Conservation (phyloP, 106 monocot genomes). For the Dendrobium catenatum region DNA sequence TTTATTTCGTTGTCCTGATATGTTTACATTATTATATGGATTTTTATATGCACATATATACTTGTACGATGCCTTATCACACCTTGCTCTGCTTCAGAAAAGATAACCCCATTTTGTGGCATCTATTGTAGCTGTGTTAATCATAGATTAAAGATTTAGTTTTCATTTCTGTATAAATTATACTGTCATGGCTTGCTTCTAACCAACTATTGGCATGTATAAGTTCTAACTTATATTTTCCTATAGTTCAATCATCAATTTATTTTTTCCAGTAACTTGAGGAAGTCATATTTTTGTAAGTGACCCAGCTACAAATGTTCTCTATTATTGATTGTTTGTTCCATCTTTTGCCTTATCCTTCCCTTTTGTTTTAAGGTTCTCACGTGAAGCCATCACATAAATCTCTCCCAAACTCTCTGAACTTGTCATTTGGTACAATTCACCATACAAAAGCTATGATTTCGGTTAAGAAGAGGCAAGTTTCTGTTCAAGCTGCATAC, state of each 20-base stretch:
- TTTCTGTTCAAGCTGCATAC: conserved; percentile 7
- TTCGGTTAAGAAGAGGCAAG: conserved; percentile 2
- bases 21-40: background rate
- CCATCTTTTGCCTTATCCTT: background rate
- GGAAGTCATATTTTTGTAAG: background rate
- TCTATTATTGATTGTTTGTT: background rate
- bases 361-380: background rate
- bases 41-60: background rate
- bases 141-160: background rate
- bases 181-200: background rate
- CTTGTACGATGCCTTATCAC: background rate
- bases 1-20: background rate
- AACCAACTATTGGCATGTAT: background rate
- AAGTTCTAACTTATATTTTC: background rate
- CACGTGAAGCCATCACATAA: background rate
- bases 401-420: background rate
- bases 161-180: background rate
- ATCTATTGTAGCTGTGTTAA: background rate
- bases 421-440: background rate
- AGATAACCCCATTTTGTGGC: background rate
- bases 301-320: background rate
- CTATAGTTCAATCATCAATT: background rate
- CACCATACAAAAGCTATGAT: background rate
- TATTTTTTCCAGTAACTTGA: background rate
- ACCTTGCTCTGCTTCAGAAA: background rate